Conservation (phyloP, 176 grass and related monocot species). For the Zoysia pacifica region DNA sequence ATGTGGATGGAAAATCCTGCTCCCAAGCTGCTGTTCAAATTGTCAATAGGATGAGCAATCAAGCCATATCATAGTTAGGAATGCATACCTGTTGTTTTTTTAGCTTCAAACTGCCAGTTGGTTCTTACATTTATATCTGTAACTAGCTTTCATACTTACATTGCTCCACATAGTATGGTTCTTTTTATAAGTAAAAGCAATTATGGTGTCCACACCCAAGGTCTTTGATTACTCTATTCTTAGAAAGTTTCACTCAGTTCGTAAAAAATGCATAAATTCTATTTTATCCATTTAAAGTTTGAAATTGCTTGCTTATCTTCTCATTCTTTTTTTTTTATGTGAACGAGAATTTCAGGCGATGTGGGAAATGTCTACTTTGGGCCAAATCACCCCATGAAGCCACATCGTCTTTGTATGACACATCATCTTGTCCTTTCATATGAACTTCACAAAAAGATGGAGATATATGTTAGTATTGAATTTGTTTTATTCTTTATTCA, state of each 20-base stretch:
- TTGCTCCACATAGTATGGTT: neutral
- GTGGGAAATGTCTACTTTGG: slow-evolving; percentile 98
- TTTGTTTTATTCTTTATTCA: slow-evolving; percentile 31
- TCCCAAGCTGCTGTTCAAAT: neutral
- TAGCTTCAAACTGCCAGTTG: neutral
- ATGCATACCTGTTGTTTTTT: neutral
- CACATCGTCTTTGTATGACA: slow-evolving; percentile 98
- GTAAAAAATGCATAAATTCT: neutral
- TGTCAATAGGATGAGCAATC: neutral
- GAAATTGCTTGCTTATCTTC: slow-evolving; percentile 5
- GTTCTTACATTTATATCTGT: neutral
- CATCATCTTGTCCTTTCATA: slow-evolving; percentile 96
- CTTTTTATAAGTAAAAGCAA: neutral
- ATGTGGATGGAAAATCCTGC: slow-evolving; percentile 4
- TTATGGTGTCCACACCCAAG: neutral
- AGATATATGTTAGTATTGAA: slow-evolving; percentile 87
- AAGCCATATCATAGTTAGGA: neutral
- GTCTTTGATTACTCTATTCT: neutral
- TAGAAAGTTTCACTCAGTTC: neutral
- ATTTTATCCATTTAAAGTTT: slow-evolving; percentile 2
- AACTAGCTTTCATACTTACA: neutral
- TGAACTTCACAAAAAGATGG: slow-evolving; percentile 96
- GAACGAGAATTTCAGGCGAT: slow-evolving; percentile 61
- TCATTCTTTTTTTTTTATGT: neutral
- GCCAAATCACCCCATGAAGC: slow-evolving; percentile 98